These are phyloP conservation scores for Schizochytrium sp. DNA, from an alignment of 108 stramenopile genomes.

Conservation along the genomic window DNA sequence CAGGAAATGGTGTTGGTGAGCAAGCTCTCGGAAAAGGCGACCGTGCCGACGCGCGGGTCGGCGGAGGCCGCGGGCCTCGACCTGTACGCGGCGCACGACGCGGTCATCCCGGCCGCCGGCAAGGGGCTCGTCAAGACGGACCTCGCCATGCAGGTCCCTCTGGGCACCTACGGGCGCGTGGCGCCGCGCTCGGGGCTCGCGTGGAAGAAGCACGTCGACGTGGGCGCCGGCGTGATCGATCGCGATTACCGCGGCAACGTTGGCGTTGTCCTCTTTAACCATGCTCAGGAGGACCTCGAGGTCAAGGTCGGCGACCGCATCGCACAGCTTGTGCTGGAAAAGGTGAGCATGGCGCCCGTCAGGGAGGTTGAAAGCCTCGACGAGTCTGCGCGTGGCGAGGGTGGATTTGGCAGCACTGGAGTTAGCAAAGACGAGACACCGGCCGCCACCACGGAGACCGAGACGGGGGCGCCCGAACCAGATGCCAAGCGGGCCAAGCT, in stretches of 20 bases:
- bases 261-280: slow-evolving; percentile 95
- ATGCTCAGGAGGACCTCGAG: slow-evolving; percentile 69
- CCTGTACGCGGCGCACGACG: slow-evolving; percentile 50
- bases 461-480: background rate
- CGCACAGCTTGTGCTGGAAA: slow-evolving; percentile 93
- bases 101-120: slow-evolving; percentile 57
- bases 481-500: background rate
- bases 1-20: background rate
- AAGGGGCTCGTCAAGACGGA: slow-evolving; percentile 85
- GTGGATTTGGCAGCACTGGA: slow-evolving; percentile 82
- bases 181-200: slow-evolving; percentile 63
- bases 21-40: slow-evolving; percentile 20
- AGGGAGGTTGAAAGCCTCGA: slow-evolving; percentile 70
- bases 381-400: slow-evolving; percentile 69
- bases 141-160: slow-evolving; percentile 77
- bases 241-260: slow-evolving; percentile 94
- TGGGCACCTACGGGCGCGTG: slow-evolving; percentile 85
- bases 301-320: slow-evolving; percentile 85
- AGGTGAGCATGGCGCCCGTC: slow-evolving; percentile 69
- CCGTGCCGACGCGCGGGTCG: slow-evolving; percentile 47
- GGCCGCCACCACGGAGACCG: background rate
- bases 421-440: slow-evolving; percentile 26
- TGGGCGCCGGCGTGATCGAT: slow-evolving; percentile 94
- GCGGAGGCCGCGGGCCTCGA: slow-evolving; percentile 71
- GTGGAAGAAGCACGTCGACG: slow-evolving; percentile 85